A percentile compares a stretch with the other conserved stretches of the same genome.
These are phyloP conservation scores for Fusarium acutatum DNA, from an alignment of 2,329 filamentous ascomycete species.

Conservation along the genomic window DNA sequence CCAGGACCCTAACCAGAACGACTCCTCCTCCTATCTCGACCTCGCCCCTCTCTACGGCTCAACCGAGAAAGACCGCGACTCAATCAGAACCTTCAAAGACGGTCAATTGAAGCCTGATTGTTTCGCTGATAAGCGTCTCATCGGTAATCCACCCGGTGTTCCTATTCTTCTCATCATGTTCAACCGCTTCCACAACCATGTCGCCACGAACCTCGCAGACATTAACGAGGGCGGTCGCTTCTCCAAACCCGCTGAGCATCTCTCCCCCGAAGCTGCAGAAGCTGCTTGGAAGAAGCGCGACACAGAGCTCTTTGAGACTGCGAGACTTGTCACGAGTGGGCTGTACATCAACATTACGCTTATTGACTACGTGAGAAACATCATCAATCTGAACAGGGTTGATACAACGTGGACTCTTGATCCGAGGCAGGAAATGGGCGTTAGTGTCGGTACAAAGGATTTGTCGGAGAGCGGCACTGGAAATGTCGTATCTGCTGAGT, in stretches of 20 bases:
- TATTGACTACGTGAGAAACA: slow-evolving; percentile 81
- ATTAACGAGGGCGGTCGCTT: slow-evolving; percentile 90
- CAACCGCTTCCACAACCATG: slow-evolving; percentile 87
- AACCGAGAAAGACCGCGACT: slow-evolving; percentile 71
- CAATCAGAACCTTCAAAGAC: slow-evolving; percentile 73
- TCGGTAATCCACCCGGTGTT: slow-evolving; percentile 77
- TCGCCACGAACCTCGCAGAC: slow-evolving; percentile 78
- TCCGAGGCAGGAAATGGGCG: slow-evolving; percentile 74
- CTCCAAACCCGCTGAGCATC: slow-evolving; percentile 64
- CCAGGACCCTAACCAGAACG: slow-evolving; percentile 65
- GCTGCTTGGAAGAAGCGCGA: slow-evolving; percentile 74
- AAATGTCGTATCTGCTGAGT: slow-evolving; percentile 86
- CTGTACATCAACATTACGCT: slow-evolving; percentile 83
- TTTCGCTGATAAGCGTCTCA: slow-evolving; percentile 75
- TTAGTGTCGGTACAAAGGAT: slow-evolving; percentile 59
- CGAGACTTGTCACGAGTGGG: slow-evolving; percentile 76
- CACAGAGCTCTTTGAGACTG: slow-evolving; percentile 82
- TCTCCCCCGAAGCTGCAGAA: slow-evolving; percentile 58
- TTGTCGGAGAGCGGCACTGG: slow-evolving; percentile 76
- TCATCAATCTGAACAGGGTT: slow-evolving; percentile 65
- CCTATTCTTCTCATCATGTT: slow-evolving; percentile 80
- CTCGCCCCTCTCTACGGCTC: slow-evolving; percentile 76
- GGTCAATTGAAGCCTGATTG: slow-evolving; percentile 77
- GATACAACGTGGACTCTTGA: slow-evolving; percentile 86
- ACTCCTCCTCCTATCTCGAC: slow-evolving; percentile 77